Base-by-base conservation (phyloP, 805 yeast species). In the Lachancea lanzarotensis region DNA sequence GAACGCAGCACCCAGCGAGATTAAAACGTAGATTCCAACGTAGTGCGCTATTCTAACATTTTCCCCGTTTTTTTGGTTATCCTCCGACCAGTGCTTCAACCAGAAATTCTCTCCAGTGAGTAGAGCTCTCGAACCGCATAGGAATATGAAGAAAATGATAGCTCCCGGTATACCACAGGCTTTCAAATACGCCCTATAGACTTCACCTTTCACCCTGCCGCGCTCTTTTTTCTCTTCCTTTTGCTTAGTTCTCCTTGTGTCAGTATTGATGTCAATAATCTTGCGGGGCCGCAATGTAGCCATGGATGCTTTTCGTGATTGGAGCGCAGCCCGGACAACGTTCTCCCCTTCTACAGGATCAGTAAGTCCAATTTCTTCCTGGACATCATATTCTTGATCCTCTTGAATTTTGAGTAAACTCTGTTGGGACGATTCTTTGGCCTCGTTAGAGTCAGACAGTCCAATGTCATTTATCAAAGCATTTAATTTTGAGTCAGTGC, bases 41-140 rank as follows among this genome's bases (percentile, higher is more conserved):
- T 70, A 82, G 47, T 56, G 63, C 45, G 65, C 57, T 7, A 76
- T 74, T 36, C 73, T 52, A 3, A 59, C 55, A 49, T 78, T 81
- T 1, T 49, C 45, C 11, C 76, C 76, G 35, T 58, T 51, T 20
- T 67, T 69, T 27, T 66, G 66, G 33, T 68, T 65, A 8, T 67
- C 60, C 52, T 81, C 86, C 1, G 88, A 76, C 90, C 90, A 82
- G 48, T 73, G 68, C 51, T 81, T 82, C 52, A 82, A 68, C 82
- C 86, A 80, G 57, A 77, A 78, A 56, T 75, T 79, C 38, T 78
- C 76, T 8, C 67, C 63, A 18, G 70, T 53, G 16, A 64, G 62
- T 38, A 65, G 57, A 12, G 74, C 60, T 15, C 71, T 68, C 3
- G 65, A 51, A 27, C 63, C 25, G 52, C 70, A 52, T 57, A 72